Conservation (phyloP, 176 grass and related monocot genomes). For the Elaeis guineensis region DNA sequence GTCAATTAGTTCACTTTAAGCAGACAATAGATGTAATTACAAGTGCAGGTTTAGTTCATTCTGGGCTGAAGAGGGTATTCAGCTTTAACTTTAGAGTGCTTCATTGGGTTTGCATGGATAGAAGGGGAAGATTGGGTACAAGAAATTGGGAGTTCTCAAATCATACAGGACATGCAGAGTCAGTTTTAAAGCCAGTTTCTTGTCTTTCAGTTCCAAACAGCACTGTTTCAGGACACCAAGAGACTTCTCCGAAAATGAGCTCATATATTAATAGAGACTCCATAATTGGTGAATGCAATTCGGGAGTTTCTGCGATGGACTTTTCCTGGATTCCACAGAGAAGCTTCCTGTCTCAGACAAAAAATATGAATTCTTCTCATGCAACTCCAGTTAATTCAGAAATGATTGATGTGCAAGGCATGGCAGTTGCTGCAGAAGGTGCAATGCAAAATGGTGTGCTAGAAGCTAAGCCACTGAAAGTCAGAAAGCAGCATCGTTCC, state of each 20-base stretch:
- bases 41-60: no score
- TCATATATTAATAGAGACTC: constrained; percentile 1
- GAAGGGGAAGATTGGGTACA: constrained; percentile 14
- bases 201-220: not conserved
- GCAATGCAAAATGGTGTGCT: no score
- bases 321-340: constrained; percentile 14
- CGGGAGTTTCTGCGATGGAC: not conserved
- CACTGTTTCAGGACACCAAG: constrained; percentile 5
- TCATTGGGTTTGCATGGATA: constrained; percentile 9
- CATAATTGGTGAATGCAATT: constrained; percentile 1
- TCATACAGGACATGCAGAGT: not conserved
- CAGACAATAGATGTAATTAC: no score
- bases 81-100: no score
- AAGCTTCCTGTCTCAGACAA: constrained; percentile 1
- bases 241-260: constrained; percentile 23
- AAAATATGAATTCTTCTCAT: not conserved
- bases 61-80: no score
- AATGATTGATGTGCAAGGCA: not conserved
- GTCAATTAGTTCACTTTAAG: no score
- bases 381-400: not conserved
- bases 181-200: constrained; percentile 1
- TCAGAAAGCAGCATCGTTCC: not conserved
- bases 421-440: not conserved
- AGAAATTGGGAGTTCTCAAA: constrained; percentile 18
- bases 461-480: not conserved